A percentile compares a stretch with the other conserved stretches of the same genome.
Evolutionary conservation across 345 rosid genomes (phyloP).

Genomic region (Eutrema yunnanense): DNA sequence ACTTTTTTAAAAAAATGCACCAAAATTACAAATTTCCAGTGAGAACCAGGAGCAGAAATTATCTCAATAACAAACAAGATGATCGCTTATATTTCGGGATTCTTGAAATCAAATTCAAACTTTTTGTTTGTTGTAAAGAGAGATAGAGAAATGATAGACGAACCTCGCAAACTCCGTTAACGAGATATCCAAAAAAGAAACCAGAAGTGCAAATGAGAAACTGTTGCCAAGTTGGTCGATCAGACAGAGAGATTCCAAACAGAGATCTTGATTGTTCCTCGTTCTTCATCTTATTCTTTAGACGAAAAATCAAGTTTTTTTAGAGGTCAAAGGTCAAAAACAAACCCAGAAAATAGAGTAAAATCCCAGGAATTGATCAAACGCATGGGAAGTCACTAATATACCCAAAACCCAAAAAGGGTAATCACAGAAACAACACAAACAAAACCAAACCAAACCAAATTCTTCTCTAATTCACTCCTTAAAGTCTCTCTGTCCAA

Average conservation of each 20-base stretch:
- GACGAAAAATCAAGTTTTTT: not conserved
- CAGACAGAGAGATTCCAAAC: slow-evolving; percentile 74
- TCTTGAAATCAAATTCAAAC: not conserved
- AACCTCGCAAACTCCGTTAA: slow-evolving; percentile 96
- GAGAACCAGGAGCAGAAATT: not conserved
- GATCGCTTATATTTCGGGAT: not conserved
- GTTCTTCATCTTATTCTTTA: slow-evolving; percentile 36
- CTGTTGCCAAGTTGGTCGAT: slow-evolving; percentile 74
- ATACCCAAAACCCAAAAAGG: not conserved
- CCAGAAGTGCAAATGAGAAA: slow-evolving; percentile 92
- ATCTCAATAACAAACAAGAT: not conserved
- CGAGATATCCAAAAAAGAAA: slow-evolving; percentile 93
- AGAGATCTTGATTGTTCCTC: slow-evolving; percentile 59
- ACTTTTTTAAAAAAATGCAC: not conserved
- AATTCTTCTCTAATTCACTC: slow-evolving; percentile 8
- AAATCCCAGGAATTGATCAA: slow-evolving; percentile 16
- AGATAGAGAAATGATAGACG: not conserved
- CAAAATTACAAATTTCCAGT: not conserved
- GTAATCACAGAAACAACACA: not conserved
- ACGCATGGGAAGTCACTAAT: slow-evolving; percentile 5
- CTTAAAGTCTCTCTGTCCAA: slow-evolving; percentile 4
- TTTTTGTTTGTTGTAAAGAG: not conserved
- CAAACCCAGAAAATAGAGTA: not conserved
- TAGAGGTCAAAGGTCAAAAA: not conserved
- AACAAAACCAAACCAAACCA: not conserved